These are phyloP conservation scores for Chytridiales sp. DNA, from an alignment of 371 early-diverging fungal species.

Conservation along the genomic window DNA sequence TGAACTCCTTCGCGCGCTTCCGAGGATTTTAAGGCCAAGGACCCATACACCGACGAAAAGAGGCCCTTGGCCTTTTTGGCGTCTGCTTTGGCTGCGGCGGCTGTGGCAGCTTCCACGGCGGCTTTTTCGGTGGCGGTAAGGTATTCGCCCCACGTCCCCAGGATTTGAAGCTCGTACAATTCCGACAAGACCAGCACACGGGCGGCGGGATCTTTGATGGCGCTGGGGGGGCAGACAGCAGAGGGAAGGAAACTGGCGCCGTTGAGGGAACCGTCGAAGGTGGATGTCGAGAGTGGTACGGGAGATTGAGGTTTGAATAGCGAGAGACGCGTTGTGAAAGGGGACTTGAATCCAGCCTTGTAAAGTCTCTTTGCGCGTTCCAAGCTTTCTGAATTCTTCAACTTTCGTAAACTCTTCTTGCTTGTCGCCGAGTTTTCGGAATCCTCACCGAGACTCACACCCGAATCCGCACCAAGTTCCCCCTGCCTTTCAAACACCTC, in stretches of 20 bases:
- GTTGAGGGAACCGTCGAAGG: background rate
- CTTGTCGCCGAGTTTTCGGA: background rate
- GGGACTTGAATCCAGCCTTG: too few species aligned
- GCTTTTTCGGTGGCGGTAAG: background rate
- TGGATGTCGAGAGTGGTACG: background rate
- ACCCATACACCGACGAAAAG: constrained; percentile 14
- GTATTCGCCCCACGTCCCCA: constrained; percentile 5
- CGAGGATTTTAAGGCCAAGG: background rate
- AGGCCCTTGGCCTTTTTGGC: background rate
- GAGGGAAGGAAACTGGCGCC: constrained; percentile 7
- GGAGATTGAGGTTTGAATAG: constrained; percentile 11
- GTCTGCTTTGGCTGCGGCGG: background rate
- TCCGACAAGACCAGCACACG: constrained; percentile 8
- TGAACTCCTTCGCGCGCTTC: too few species aligned
- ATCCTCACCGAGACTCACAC: background rate
- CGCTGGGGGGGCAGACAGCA: background rate
- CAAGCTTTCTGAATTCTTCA: too few species aligned
- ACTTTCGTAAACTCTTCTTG: too few species aligned
- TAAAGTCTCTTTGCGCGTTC: background rate
- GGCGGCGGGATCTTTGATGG: background rate
- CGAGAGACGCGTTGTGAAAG: background rate
- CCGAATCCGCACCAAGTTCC: background rate
- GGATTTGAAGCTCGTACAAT: constrained; percentile 8
- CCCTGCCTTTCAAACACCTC: background rate
- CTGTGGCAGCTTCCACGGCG: background rate